Evolutionary conservation across 1,284 basidiomycete genomes (phyloP).

Genomic region (Ustilago xerochloae): DNA sequence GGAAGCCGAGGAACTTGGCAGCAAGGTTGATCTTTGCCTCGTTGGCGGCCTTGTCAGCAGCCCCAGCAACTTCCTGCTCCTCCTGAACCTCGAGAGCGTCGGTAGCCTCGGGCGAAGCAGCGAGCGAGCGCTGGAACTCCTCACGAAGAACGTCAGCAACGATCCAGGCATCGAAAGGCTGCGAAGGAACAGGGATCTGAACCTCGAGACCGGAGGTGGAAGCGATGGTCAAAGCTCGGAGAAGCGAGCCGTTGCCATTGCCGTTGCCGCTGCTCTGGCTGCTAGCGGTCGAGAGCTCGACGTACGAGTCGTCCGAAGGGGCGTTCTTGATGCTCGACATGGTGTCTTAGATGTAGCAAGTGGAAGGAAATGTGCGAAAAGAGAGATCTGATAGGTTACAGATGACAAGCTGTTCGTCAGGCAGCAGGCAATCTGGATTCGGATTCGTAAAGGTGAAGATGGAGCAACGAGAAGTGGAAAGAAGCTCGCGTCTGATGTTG

Average conservation of each 20-base stretch:
- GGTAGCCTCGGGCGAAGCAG: conserved; percentile 52
- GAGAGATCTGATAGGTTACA: conserved; percentile 6
- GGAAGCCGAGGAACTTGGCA: conserved; percentile 67
- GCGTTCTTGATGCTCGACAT: conserved; percentile 42
- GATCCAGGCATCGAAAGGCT: conserved; percentile 63
- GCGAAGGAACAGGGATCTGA: conserved; percentile 53
- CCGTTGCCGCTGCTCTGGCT: conserved; percentile 43
- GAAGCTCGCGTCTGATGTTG: conserved; percentile 12
- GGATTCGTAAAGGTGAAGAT: conserved; percentile 2
- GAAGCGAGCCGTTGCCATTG: conserved; percentile 38
- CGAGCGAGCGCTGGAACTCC: conserved; percentile 56
- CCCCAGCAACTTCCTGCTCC: conserved; percentile 55
- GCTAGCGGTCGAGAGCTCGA: conserved; percentile 41
- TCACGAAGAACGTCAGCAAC: conserved; percentile 59
- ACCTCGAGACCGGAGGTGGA: conserved; percentile 44
- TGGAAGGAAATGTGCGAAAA: not conserved
- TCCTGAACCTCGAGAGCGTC: conserved; percentile 51
- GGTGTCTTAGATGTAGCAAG: not conserved
- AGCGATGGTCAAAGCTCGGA: conserved; percentile 43
- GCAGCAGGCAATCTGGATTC: conserved; percentile 35
- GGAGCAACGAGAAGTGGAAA: conserved; percentile 1
- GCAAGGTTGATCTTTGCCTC: conserved; percentile 58
- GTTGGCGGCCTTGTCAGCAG: conserved; percentile 32
- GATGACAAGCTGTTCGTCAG: conserved; percentile 42
- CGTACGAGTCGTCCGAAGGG: conserved; percentile 50